Evolutionary conservation across 2,329 filamentous ascomycete species (phyloP), one percentile per base, ranked within the genome.

Genomic region (Coniella vitis): DNA sequence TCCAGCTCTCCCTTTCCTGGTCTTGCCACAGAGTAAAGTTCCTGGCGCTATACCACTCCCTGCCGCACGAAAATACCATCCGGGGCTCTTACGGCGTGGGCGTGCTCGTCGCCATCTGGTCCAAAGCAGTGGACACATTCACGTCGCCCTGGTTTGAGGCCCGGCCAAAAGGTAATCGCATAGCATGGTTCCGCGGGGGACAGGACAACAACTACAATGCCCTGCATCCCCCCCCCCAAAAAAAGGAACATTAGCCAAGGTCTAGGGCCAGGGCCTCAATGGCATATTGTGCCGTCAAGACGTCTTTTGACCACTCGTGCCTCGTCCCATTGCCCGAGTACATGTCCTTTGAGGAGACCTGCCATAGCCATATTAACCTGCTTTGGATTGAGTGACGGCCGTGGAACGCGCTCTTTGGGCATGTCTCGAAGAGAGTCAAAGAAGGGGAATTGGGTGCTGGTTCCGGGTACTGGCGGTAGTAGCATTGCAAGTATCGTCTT

Each of bases 221-320:
- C 56, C 10, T 56, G 10, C 44, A 43, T n/a, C n/a, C n/a, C n/a
- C n/a, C n/a, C n/a, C n/a, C n/a, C n/a, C n/a, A n/a, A n/a, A n/a
- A n/a, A n/a, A n/a, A n/a, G n/a, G 2, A 63, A 63, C 17, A 55
- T 63, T 2, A 45, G 49, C 0, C 72, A 71, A 3, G 77, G 78
- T 17, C 69, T 84, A n/a, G 2, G 81, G 81, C 41, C 76, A 79
- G 49, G 69, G 66, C 1, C 54, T 79, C 1, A 75, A 83, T 49
- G 82, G 82, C 22, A 72, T 72, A 0, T 68, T 85, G 14, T 70
- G 76, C 35, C 69, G 82, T 42, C 76, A 79, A 51, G 81, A 69
- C 8, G 68, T 75, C 5, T 84, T 81, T 58, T n/a, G 65, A 75
- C 20, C 76, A 83, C 59, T 73, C 50, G 8, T 77, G 76, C 9